Percentiles rank a stretch among this genome's conserved stretches.
Conservation (phyloP, 2,329 filamentous ascomycete genomes). For the Gaeumannomyces sp. region DNA sequence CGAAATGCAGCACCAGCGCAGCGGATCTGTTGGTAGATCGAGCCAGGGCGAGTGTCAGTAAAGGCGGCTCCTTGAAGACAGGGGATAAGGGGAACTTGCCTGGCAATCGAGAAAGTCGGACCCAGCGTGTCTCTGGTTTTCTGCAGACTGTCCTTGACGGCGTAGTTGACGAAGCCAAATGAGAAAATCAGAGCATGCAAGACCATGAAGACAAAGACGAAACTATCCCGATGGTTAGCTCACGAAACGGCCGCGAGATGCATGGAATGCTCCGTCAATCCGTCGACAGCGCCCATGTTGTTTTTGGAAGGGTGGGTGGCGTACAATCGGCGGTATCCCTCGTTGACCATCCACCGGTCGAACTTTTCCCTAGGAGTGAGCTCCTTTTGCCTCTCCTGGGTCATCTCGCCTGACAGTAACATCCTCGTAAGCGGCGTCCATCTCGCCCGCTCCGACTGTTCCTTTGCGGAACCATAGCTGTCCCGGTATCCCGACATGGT, state of each 20-base stretch:
- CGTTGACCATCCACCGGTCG: constrained; percentile 85
- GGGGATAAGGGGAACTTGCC: background rate
- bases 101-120: constrained; percentile 69
- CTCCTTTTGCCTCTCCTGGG: constrained; percentile 62
- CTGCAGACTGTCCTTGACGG: constrained; percentile 68
- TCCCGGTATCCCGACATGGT: constrained; percentile 27
- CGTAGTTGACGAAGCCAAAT: constrained; percentile 75
- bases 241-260: background rate
- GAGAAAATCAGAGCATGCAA: constrained; percentile 71
- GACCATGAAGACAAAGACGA: constrained; percentile 69
- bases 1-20: constrained; percentile 72
- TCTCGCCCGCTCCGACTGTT: constrained; percentile 65
- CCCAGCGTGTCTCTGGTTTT: constrained; percentile 63
- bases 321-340: constrained; percentile 74
- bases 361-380: constrained; percentile 66
- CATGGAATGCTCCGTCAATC: background rate
- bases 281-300: background rate
- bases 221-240: constrained; percentile 40
- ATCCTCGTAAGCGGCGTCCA: constrained; percentile 78
- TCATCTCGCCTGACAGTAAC: constrained; percentile 78
- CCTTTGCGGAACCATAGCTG: constrained; percentile 24
- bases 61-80: background rate
- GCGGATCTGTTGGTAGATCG: constrained; percentile 43
- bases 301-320: constrained; percentile 25
- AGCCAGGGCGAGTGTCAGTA: background rate